A percentile compares a stretch with the other conserved stretches of the same genome.
phyloP scores from a whole-genome alignment of 73 alveolate genomes.

The Paramecium sexaurelia region DNA sequence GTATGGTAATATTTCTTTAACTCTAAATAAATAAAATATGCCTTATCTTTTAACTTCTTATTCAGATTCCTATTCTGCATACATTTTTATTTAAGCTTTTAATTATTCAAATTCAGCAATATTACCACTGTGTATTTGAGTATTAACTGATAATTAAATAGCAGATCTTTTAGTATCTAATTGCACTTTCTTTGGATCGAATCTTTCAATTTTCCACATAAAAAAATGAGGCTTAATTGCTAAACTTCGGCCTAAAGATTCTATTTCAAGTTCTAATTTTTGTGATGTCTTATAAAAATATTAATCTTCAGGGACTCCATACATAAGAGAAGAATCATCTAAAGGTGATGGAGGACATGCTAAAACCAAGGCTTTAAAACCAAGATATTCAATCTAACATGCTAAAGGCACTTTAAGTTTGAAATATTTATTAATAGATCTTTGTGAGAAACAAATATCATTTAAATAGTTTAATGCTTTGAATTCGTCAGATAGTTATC shows the following conservation, averaged over 20 bases:
- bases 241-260: slow-evolving; percentile 5
- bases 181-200: not conserved
- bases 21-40: not conserved
- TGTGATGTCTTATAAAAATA: not conserved
- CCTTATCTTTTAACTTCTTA: slow-evolving; percentile 10
- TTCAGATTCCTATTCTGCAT: slow-evolving; percentile 4
- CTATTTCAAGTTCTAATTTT: slow-evolving; percentile 32
- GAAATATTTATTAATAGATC: not conserved
- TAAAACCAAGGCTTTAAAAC: slow-evolving; percentile 31
- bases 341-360: slow-evolving; percentile 39
- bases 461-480: slow-evolving; percentile 19
- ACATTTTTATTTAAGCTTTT: slow-evolving; percentile 18
- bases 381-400: slow-evolving; percentile 27
- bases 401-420: slow-evolving; percentile 17
- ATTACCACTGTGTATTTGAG: slow-evolving; percentile 14
- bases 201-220: not conserved
- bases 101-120: slow-evolving; percentile 31
- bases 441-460: slow-evolving; percentile 29
- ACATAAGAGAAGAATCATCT: slow-evolving; percentile 10
- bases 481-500: slow-evolving; percentile 51
- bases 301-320: not conserved
- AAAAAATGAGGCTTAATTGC: slow-evolving; percentile 48
- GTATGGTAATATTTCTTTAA: not conserved
- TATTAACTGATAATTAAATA: slow-evolving; percentile 1
- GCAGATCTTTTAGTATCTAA: slow-evolving; percentile 21